phyloP scores from a whole-genome alignment of 345 rosid genomes.

The Tarenaya hassleriana region DNA sequence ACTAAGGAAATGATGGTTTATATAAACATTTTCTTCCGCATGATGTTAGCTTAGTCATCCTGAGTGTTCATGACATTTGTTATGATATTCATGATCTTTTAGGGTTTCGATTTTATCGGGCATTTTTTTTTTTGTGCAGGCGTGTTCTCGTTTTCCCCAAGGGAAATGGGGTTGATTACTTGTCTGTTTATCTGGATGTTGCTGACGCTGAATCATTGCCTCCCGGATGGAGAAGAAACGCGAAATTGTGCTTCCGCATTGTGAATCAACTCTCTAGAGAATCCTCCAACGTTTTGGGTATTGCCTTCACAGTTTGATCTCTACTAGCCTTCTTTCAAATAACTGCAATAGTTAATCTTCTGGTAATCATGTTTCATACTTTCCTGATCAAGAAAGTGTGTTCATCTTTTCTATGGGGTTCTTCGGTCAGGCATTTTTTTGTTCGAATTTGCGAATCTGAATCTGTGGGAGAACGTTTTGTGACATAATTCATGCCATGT shows the following conservation, averaged over 20 bases:
- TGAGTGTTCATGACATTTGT: constrained; percentile 9
- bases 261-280: constrained; percentile 45
- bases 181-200: constrained; percentile 68
- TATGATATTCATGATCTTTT: background rate
- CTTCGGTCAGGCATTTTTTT: too few relatives aligned
- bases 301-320: too few relatives aligned
- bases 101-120: constrained; percentile 3
- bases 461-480: too few relatives aligned
- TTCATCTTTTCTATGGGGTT: too few relatives aligned
- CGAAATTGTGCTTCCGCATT: constrained; percentile 50
- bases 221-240: constrained; percentile 69
- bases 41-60: background rate
- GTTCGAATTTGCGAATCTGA: too few relatives aligned
- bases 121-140: constrained; percentile 32
- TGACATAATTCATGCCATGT: background rate
- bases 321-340: too few relatives aligned
- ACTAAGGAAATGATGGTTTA: background rate
- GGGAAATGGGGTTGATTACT: constrained; percentile 63
- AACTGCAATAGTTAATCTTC: too few relatives aligned
- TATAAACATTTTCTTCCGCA: background rate
- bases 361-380: too few relatives aligned
- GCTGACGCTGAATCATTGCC: constrained; percentile 54
- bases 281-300: constrained; percentile 56
- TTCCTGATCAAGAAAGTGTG: too few relatives aligned
- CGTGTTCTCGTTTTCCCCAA: constrained; percentile 53